Base-by-base conservation (phyloP, 441 rosid genomes). In the Eruca vesicaria region DNA sequence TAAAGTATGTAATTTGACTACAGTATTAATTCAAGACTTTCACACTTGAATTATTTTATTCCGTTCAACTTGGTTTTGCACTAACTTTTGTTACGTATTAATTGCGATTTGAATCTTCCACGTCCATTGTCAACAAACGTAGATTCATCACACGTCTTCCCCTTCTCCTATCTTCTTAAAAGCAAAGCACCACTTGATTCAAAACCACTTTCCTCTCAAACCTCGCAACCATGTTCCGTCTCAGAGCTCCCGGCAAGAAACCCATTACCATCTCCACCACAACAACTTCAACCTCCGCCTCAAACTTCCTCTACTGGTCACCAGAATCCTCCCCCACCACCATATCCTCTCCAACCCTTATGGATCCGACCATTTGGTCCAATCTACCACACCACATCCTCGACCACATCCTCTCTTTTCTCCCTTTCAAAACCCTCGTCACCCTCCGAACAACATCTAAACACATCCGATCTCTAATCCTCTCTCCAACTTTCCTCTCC, bases 321-420 rank as follows among this genome's bases (percentile, higher is more conserved):
- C 73, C 81, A 0, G 74, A 53, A 29, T 61, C 78, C 7, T 6
- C 82, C 8, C 75, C 60, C 7, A 81, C 69, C 16, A 23, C 60
- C 6, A 3, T 58, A 14, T 15, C 63, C 52, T 59, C 80, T 14
- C 72, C 75, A 1, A 58, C 59, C 2, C 55, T 48, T 1, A 89
- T 94, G 98, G 97, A 94, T 81, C 93, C 97, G 3, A 71, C 14
- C 16, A 83, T 94, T 69, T 94, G 98, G 98, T 84, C 94, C 79
- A 68, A 66, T 20, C 72, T 92, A 60, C 97, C 97, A 1, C 69
- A 23, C 66, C 95, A 94, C 56, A 74, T 94, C 29, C 85, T 94
- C 0, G 98, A 92, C 41, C 86, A 68, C 41, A 67, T 89, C 15
- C 75, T 94, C 45, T 85, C 87, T 7, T 82, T 87, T 50, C 72